phyloP scores from a whole-genome alignment of 768 basidiomycete species.

The Rhizopogon vinicolor region DNA sequence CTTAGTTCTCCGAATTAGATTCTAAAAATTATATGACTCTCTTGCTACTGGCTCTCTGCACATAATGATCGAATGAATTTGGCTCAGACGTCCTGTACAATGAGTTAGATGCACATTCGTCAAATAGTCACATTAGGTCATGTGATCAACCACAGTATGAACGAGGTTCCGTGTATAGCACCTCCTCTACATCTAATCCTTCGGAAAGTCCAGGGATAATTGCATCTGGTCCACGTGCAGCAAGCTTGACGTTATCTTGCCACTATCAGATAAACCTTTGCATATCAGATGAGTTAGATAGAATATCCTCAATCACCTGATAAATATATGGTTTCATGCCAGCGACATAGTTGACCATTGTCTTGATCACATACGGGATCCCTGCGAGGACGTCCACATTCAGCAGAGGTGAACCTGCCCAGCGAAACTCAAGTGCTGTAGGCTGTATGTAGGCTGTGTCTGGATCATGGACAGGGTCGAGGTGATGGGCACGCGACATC shows the following conservation, averaged over 20 bases:
- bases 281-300: neutral
- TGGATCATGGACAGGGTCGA: constrained; percentile 55
- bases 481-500: constrained; percentile 63
- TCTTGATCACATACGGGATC: constrained; percentile 88
- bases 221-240: constrained; percentile 38
- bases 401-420: constrained; percentile 69
- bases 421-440: constrained; percentile 61
- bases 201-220: constrained; percentile 36
- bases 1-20: too few relatives aligned
- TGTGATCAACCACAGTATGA: too few relatives aligned
- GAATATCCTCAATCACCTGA: constrained; percentile 51
- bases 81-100: too few relatives aligned
- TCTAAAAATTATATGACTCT: too few relatives aligned
- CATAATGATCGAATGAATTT: too few relatives aligned
- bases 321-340: constrained; percentile 94
- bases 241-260: constrained; percentile 50
- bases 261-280: constrained; percentile 33
- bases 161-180: constrained; percentile 85
- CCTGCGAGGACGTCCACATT: constrained; percentile 95
- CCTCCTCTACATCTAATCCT: constrained; percentile 54
- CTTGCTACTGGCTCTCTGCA: too few relatives aligned
- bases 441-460: constrained; percentile 85
- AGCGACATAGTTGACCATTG: constrained; percentile 89
- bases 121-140: too few relatives aligned
- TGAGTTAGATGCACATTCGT: too few relatives aligned